Base-by-base conservation (phyloP, 345 rosid genomes). In the Salix udensis region DNA sequence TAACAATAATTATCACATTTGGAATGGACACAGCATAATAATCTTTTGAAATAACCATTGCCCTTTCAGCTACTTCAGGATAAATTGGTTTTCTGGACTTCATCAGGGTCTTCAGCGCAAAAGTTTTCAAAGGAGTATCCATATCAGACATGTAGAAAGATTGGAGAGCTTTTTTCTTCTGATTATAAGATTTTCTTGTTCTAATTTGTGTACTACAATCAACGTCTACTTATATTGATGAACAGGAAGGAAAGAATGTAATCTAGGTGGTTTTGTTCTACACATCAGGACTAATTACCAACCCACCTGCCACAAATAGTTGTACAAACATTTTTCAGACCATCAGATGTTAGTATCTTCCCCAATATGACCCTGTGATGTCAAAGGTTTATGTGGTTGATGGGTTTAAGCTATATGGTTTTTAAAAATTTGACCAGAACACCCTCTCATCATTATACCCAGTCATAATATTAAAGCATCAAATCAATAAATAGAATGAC, bases 301-400 rank as follows among this genome's bases (percentile, higher is more conserved):
- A 93, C 98, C 92, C 91, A 89, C 98, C 94, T 90, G 97, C 90
- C 91, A 88, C 70, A 87, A 64, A 95, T 88, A 85, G 84, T 81
- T 78, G 97, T 91, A 91, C n/a, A n/a, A n/a, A n/a, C n/a, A n/a
- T n/a, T n/a, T n/a, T n/a, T n/a, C n/a, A n/a, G n/a, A n/a, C n/a
- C n/a, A n/a, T n/a, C n/a, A n/a, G n/a, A n/a, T n/a, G n/a, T n/a
- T n/a, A n/a, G n/a, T n/a, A n/a, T n/a, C n/a, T n/a, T n/a, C n/a
- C n/a, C n/a, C n/a, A n/a, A n/a, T n/a, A n/a, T n/a, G n/a, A n/a
- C n/a, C n/a, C n/a, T n/a, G n/a, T n/a, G n/a, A n/a, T n/a, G n/a
- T n/a, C n/a, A n/a, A n/a, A n/a, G n/a, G n/a, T n/a, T n/a, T n/a
- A n/a, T n/a, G n/a, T n/a, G n/a, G n/a, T n/a, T n/a, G n/a, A n/a